Evolutionary conservation across 495 filamentous ascomycete genomes (phyloP), one percentile per base, ranked within the genome.

Genomic region (Opeltia flavorubescens): DNA sequence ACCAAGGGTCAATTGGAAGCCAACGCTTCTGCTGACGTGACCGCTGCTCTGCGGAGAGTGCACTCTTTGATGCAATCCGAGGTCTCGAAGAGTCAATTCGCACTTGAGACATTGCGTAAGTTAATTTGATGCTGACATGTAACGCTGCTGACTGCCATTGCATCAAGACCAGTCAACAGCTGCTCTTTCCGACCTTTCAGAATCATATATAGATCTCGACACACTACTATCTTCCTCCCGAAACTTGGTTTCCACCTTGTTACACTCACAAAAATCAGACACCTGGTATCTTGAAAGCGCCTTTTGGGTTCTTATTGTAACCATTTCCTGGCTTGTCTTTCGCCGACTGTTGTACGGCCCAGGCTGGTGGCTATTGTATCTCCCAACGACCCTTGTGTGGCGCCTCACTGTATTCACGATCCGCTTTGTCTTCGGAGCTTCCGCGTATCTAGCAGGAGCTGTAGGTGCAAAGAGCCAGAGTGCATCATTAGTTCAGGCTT

Each of bases 271-370:
- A 57, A 95, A 95, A 66, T 88, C 81, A 33, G 91, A 96, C 62
- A 91, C 86, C 3, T 99, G 91, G 91, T 99, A 99, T 55, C 72
- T 95, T 24, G 78, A 86, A 62, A 89, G 81, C 17, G 80, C 89
- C 0, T 80, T 96, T 52, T 88, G 86, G 53, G 64, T 96, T 39
- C 71, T 96, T 7, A 31, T 84, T 12, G 71, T 63, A 2, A 95
- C 84, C 5, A 77, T 94, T 27, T 63, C 63, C 9, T 99, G 91
- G 91, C 67, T 99, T 7, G 55, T 96, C 1, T 91, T 89, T 48
- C 68, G 91, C 15, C 66, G 91, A 5, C 67, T 89, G 6, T 54
- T 99, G 6, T 95, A 89, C 64, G 88, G 91, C 0, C 91, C 93
- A 11, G 62, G 88, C 27, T 94, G 85, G 80, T 86, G 86, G 83